These are phyloP conservation scores for Thermochaetoides dissita DNA, from an alignment of 2,329 filamentous ascomycete species.

Conservation along the genomic window DNA sequence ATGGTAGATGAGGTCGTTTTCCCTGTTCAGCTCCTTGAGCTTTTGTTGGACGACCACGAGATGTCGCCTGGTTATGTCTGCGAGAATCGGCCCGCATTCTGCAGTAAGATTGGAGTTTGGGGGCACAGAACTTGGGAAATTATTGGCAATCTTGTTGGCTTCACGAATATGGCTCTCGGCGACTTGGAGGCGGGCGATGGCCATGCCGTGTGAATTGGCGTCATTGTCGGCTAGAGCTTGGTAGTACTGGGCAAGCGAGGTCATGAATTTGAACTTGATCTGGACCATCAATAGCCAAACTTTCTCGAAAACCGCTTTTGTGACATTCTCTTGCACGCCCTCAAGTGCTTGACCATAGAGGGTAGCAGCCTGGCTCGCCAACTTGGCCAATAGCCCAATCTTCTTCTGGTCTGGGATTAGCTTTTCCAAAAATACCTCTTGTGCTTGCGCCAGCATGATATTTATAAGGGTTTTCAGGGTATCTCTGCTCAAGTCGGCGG, in stretches of 20 bases:
- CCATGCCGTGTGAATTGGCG: slow-evolving; percentile 70
- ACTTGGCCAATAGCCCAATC: slow-evolving; percentile 75
- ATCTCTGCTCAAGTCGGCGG: slow-evolving; percentile 86
- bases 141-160: slow-evolving; percentile 59
- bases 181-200: slow-evolving; percentile 67
- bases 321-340: slow-evolving; percentile 83
- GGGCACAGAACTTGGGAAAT: slow-evolving; percentile 67
- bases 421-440: slow-evolving; percentile 96
- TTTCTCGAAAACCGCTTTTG: slow-evolving; percentile 83
- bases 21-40: slow-evolving; percentile 61
- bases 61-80: slow-evolving; percentile 77
- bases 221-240: slow-evolving; percentile 87
- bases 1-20: slow-evolving; percentile 98
- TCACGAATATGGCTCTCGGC: slow-evolving; percentile 69
- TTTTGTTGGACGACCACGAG: slow-evolving; percentile 68
- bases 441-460: slow-evolving; percentile 86
- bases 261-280: slow-evolving; percentile 71
- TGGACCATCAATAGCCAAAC: slow-evolving; percentile 77
- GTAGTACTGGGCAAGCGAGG: slow-evolving; percentile 81
- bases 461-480: slow-evolving; percentile 90
- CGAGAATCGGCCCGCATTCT: slow-evolving; percentile 59
- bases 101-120: slow-evolving; percentile 70
- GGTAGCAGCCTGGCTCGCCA: slow-evolving; percentile 80
- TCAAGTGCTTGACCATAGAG: slow-evolving; percentile 80
- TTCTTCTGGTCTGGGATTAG: slow-evolving; percentile 90